Conservation (phyloP, 768 basidiomycete genomes). For the Zangia roseola region DNA sequence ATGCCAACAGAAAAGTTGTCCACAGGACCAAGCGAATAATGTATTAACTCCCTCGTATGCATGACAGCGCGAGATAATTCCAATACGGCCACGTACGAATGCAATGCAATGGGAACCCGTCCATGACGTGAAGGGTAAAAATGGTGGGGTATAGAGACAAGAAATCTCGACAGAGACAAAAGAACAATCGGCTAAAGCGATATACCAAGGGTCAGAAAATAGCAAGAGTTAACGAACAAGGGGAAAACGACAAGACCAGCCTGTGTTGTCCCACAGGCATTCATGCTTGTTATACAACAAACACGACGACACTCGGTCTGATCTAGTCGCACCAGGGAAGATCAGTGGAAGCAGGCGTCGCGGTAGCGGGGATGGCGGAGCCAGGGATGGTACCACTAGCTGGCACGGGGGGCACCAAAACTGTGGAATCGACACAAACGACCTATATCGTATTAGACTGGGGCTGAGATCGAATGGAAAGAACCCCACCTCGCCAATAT, state of each 20-base stretch:
- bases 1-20: background rate
- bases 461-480: background rate
- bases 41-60: slow-evolving; percentile 18
- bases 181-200: slow-evolving; percentile 5
- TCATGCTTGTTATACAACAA: slow-evolving; percentile 2
- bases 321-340: slow-evolving; percentile 52
- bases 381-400: slow-evolving; percentile 31
- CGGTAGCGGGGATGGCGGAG: slow-evolving; percentile 34
- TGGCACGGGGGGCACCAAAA: slow-evolving; percentile 44
- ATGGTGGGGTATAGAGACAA: slow-evolving; percentile 25
- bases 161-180: background rate
- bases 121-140: background rate
- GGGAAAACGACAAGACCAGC: slow-evolving; percentile 28
- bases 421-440: slow-evolving; percentile 46
- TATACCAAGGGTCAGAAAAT: background rate
- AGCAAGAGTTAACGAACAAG: background rate
- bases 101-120: slow-evolving; percentile 11
- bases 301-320: background rate
- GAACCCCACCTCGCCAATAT: slow-evolving; percentile 66
- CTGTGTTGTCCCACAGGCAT: slow-evolving; percentile 18
- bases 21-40: slow-evolving; percentile 13
- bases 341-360: slow-evolving; percentile 28
- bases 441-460: slow-evolving; percentile 35
- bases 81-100: slow-evolving; percentile 25
- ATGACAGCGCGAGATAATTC: slow-evolving; percentile 23